These are phyloP conservation scores for Apiotrichum laibachii DNA, from an alignment of 1,284 basidiomycete species.

Conservation along the genomic window DNA sequence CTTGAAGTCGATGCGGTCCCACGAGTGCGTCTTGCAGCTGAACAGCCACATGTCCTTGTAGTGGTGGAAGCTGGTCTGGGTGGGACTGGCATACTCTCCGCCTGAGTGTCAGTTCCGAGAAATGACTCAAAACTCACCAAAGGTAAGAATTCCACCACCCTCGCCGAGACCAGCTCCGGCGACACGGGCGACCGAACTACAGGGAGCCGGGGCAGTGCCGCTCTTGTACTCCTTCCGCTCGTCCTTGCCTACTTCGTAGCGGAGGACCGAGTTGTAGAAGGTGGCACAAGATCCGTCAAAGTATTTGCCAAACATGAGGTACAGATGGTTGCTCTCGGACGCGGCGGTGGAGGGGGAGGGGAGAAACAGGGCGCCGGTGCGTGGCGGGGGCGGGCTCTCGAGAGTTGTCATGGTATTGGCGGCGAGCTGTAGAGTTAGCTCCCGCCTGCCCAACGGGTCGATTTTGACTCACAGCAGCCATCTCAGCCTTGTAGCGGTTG, in stretches of 20 bases:
- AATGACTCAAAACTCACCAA: slow-evolving; percentile 57
- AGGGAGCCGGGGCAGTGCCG: slow-evolving; percentile 74
- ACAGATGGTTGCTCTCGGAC: slow-evolving; percentile 68
- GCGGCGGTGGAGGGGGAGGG: slow-evolving; percentile 57
- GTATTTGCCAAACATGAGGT: slow-evolving; percentile 72
- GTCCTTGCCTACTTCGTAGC: slow-evolving; percentile 55
- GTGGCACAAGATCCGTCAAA: slow-evolving; percentile 75
- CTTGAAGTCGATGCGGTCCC: slow-evolving; percentile 89
- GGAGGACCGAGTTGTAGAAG: slow-evolving; percentile 26
- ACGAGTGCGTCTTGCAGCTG: slow-evolving; percentile 58
- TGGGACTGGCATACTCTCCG: slow-evolving; percentile 79
- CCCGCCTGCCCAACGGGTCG: slow-evolving; percentile 60
- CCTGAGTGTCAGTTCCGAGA: slow-evolving; percentile 51
- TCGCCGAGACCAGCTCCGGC: slow-evolving; percentile 60
- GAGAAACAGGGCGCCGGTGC: slow-evolving; percentile 76
- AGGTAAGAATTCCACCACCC: slow-evolving; percentile 80
- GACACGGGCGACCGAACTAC: slow-evolving; percentile 78
- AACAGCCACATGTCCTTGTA: slow-evolving; percentile 68
- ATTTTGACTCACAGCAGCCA: slow-evolving; percentile 17
- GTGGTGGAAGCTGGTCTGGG: slow-evolving; percentile 86
- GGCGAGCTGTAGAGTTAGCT: slow-evolving; percentile 69
- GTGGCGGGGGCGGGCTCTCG: slow-evolving; percentile 63
- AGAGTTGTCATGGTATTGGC: slow-evolving; percentile 56
- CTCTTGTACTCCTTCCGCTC: slow-evolving; percentile 84
- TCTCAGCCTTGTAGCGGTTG: slow-evolving; percentile 53